phyloP scores from a whole-genome alignment of 345 rosid species.

The Dipteronia sinensis region DNA sequence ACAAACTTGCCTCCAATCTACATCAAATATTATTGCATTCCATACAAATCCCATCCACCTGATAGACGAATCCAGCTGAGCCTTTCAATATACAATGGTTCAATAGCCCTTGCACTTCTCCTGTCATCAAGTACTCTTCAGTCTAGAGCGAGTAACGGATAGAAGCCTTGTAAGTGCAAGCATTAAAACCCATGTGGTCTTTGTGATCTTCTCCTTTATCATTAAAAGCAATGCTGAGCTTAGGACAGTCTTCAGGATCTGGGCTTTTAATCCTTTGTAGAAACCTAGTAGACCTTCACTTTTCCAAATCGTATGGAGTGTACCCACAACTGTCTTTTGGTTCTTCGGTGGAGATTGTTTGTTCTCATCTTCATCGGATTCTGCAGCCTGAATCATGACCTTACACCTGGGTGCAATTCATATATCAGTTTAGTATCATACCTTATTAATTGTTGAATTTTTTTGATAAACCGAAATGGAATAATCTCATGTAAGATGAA shows the following conservation, averaged over 20 bases:
- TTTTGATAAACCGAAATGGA: neutral
- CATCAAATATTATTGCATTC: conserved; percentile 6
- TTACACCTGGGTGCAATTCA: conserved; percentile 65
- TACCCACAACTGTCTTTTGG: conserved; percentile 53
- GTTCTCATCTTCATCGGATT: conserved; percentile 45
- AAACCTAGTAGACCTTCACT: conserved; percentile 82
- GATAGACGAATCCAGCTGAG: neutral
- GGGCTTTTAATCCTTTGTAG: conserved; percentile 86
- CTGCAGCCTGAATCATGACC: conserved; percentile 84
- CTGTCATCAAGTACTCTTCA: conserved; percentile 41
- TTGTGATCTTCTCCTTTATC: conserved; percentile 93
- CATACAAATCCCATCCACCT: neutral
- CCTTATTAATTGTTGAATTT: neutral
- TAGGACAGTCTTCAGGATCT: conserved; percentile 89
- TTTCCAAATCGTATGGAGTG: conserved; percentile 65
- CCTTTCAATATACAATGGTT: neutral
- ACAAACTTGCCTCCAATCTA: neutral
- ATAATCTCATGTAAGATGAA: neutral
- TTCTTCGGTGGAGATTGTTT: conserved; percentile 35
- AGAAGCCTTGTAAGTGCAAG: conserved; percentile 65
- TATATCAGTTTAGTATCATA: neutral
- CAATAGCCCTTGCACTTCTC: neutral
- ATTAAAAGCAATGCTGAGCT: conserved; percentile 92
- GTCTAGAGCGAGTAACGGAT: conserved; percentile 34
- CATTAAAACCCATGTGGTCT: conserved; percentile 74